Evolutionary conservation across 2,329 filamentous ascomycete genomes (phyloP).

Genomic region (Claviceps spartinae): DNA sequence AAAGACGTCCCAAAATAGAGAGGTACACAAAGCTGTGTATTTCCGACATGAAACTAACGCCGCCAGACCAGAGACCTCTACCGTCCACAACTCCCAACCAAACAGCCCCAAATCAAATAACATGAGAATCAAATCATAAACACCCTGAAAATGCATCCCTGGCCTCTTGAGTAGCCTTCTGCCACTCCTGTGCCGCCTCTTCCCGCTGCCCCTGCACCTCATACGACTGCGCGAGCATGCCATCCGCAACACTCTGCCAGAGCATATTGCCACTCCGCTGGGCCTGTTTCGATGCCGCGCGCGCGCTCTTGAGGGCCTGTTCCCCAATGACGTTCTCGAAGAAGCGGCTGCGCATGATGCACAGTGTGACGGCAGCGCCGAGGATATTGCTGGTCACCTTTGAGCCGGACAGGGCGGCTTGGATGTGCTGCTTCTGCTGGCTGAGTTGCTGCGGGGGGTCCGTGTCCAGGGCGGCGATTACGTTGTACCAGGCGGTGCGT

Average conservation of each 20-base stretch:
- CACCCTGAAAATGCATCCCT: conserved; percentile 27
- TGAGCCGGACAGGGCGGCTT: conserved; percentile 56
- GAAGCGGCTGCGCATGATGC: conserved; percentile 71
- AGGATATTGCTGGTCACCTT: conserved; percentile 61
- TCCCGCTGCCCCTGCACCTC: conserved; percentile 54
- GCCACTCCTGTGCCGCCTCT: conserved; percentile 26
- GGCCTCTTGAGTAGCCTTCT: conserved; percentile 28
- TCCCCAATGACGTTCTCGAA: conserved; percentile 73
- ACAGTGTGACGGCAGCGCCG: conserved; percentile 69
- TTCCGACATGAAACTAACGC: too few relatives aligned
- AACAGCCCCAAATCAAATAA: too few relatives aligned
- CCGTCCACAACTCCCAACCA: too few relatives aligned
- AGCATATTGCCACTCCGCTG: conserved; percentile 56
- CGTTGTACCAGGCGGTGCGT: conserved; percentile 61
- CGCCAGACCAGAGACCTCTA: too few relatives aligned
- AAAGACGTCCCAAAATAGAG: too few relatives aligned
- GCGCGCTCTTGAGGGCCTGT: conserved; percentile 63
- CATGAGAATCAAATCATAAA: conserved; percentile 11
- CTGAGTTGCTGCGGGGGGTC: conserved; percentile 54
- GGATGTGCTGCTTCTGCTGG: conserved; percentile 65
- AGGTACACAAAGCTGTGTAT: too few relatives aligned
- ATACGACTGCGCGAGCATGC: conserved; percentile 62
- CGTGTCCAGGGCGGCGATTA: conserved; percentile 53
- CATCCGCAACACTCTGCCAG: conserved; percentile 71
- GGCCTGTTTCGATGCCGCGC: conserved; percentile 54